Conservation (phyloP, 352 stramenopile genomes). For the Bremia lactucae region DNA sequence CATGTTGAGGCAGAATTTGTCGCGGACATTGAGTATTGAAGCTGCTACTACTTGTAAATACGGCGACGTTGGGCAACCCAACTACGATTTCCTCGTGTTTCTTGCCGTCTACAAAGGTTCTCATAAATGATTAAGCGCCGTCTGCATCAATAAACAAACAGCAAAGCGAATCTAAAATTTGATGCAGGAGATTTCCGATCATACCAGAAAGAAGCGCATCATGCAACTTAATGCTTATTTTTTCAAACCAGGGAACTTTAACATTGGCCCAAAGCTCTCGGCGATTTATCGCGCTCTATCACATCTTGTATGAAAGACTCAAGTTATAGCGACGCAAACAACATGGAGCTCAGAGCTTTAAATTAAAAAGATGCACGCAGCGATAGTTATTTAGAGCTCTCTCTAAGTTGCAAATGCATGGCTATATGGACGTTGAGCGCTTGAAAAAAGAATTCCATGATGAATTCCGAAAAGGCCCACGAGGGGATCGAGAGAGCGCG, state of each 20-base stretch:
- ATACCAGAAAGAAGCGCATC: slow-evolving; percentile 35
- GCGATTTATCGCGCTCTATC: slow-evolving; percentile 35
- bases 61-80: no score
- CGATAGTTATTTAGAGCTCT: slow-evolving; percentile 56
- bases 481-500: slow-evolving; percentile 72
- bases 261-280: slow-evolving; percentile 69
- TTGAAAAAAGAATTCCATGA: slow-evolving; percentile 68
- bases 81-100: no score
- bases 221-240: slow-evolving; percentile 48
- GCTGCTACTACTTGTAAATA: no score
- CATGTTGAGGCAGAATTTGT: no score
- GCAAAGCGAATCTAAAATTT: slow-evolving; percentile 49
- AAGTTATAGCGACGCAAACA: slow-evolving; percentile 23
- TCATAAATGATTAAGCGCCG: no score
- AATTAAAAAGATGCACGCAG: slow-evolving; percentile 34
- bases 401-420: slow-evolving; percentile 33
- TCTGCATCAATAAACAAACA: slow-evolving; percentile 38
- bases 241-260: slow-evolving; percentile 43
- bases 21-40: no score
- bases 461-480: slow-evolving; percentile 69
- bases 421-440: slow-evolving; percentile 38
- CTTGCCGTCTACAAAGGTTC: no score
- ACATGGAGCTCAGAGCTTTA: slow-evolving; percentile 16
- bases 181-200: slow-evolving; percentile 20
- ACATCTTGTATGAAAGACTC: slow-evolving; percentile 20